Base-by-base conservation (phyloP, 2,329 filamentous ascomycete species). In the Volutella citrinella region DNA sequence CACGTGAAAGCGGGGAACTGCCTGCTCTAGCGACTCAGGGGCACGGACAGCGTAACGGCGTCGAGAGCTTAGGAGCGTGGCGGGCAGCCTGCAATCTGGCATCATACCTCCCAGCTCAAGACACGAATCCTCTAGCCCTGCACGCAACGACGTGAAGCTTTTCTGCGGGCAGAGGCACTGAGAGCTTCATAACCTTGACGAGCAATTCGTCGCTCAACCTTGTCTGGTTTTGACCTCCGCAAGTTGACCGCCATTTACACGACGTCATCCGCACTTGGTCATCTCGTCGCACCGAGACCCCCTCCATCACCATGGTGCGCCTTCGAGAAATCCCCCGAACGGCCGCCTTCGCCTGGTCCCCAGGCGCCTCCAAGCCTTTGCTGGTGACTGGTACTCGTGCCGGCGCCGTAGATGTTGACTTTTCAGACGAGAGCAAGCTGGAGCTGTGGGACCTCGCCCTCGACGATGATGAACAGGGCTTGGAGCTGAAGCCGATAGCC, bases 271-370 rank as follows among this genome's bases (percentile, higher is more conserved):
- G 37, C 42, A 49, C 31, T 43, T 47, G 42, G 49, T 38, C 38
- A 33, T 32, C 43, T 42, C 43, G 43, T 53, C 43, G 46, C 39
- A 48, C 52, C 40, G 45, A 37, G 40, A 30, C 37, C 41, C 55
- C 58, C 55, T 40, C 50, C 50, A 50, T 52, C 54, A 50, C 52
- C 59, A 98, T 98, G 93, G 91, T 96, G 67, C 87, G 89, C 70
- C 76, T 97, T 66, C 82, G 91, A 74, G 90, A 97, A 73, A 94
- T 98, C 59, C 87, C 89, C 63, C 82, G 93, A 68, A 98, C 93
- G 56, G 93, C 91, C 64, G 86, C 91, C 56, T 98, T 98, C 65
- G 88, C 93, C 58, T 98, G 93, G 91, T 95, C 88, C 51, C 85
- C 90, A 17, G 86, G 82, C 52, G 69, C 87, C 31, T 76, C 78